A percentile compares a stretch with the other conserved stretches of the same genome.
Conservation (phyloP, 164 flowering plant species). For the Hamamelis virginiana region DNA sequence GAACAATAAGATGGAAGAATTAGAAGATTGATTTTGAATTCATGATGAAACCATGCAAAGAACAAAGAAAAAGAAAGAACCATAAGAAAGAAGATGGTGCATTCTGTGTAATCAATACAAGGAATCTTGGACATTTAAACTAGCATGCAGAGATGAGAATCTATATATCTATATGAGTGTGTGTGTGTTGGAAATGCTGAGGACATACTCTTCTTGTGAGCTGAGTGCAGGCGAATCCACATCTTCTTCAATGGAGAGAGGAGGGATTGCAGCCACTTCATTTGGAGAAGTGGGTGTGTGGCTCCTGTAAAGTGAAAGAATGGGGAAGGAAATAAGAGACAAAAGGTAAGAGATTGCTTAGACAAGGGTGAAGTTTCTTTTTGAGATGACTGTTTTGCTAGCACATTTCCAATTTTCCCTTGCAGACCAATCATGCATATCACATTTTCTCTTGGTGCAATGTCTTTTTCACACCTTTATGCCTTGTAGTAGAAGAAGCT, state of each 20-base stretch:
- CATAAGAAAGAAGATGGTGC: too few relatives aligned
- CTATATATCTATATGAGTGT: too few relatives aligned
- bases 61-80: too few relatives aligned
- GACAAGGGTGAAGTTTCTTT: conserved; percentile 43
- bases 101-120: too few relatives aligned
- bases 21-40: too few relatives aligned
- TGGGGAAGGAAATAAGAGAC: conserved; percentile 7
- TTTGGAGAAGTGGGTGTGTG: conserved; percentile 34
- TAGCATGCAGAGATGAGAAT: not conserved
- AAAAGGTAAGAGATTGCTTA: conserved; percentile 47
- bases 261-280: conserved; percentile 74
- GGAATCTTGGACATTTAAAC: not conserved
- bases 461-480: conserved; percentile 20
- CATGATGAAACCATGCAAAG: too few relatives aligned
- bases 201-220: conserved; percentile 49
- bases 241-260: conserved; percentile 64
- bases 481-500: conserved; percentile 43
- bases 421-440: conserved; percentile 1
- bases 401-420: not conserved
- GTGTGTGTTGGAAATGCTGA: conserved; percentile 6
- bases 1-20: too few relatives aligned
- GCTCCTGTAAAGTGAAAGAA: conserved; percentile 25
- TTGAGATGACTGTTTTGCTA: conserved; percentile 21
- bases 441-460: not conserved
- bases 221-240: conserved; percentile 59